These are phyloP conservation scores for Neurospora cerealis DNA, from an alignment of 495 filamentous ascomycete species.

Conservation along the genomic window DNA sequence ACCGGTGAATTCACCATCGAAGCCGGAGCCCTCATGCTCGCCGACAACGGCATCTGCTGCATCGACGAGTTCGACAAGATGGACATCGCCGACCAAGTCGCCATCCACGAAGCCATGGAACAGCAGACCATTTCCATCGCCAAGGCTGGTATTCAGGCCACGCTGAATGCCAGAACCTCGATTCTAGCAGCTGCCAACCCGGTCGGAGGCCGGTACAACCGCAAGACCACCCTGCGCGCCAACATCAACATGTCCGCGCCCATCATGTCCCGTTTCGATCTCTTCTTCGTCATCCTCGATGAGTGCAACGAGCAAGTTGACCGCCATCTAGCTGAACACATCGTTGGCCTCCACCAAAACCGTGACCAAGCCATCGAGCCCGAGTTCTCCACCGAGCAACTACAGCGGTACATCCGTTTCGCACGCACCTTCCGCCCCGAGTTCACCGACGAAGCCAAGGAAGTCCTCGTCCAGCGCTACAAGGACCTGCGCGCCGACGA, in stretches of 20 bases:
- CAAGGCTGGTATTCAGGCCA: slow-evolving; percentile 97
- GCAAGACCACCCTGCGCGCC: slow-evolving; percentile 80
- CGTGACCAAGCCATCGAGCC: slow-evolving; percentile 84
- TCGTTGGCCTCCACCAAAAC: slow-evolving; percentile 86
- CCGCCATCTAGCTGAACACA: slow-evolving; percentile 84
- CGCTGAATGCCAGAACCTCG: slow-evolving; percentile 85
- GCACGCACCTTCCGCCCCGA: slow-evolving; percentile 90
- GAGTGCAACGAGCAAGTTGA: slow-evolving; percentile 91
- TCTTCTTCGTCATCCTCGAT: slow-evolving; percentile 97
- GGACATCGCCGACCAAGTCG: slow-evolving; percentile 95
- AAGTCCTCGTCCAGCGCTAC: slow-evolving; percentile 81
- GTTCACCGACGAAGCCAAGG: slow-evolving; percentile 80
- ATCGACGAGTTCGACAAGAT: slow-evolving; percentile 99
- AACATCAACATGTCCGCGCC: slow-evolving; percentile 98
- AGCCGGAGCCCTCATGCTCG: slow-evolving; percentile 95
- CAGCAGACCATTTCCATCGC: slow-evolving; percentile 99
- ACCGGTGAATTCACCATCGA: slow-evolving; percentile 99
- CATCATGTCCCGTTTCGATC: slow-evolving; percentile 98
- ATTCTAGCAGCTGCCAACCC: slow-evolving; percentile 97
- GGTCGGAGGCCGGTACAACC: slow-evolving; percentile 91
- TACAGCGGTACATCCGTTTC: slow-evolving; percentile 96
- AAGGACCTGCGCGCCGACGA: slow-evolving; percentile 93
- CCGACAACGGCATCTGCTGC: slow-evolving; percentile 92
- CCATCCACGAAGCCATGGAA: slow-evolving; percentile 99
- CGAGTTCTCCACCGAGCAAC: slow-evolving; percentile 90